Evolutionary conservation across 2,329 filamentous ascomycete genomes (phyloP).

Genomic region (Fusarium redolens): DNA sequence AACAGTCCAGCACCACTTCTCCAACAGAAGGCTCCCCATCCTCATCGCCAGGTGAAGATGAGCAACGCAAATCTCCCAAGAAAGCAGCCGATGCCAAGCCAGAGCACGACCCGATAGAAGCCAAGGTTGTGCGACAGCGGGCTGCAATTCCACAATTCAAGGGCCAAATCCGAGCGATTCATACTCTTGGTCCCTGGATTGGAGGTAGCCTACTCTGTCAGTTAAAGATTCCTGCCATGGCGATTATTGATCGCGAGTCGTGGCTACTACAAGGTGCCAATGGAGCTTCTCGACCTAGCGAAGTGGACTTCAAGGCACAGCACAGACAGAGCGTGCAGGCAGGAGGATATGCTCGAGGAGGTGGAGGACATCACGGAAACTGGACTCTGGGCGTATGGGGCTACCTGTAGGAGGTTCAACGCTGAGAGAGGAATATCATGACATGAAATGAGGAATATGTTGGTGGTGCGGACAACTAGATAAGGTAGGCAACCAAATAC

Average conservation of each 20-base stretch:
- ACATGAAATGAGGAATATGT: constrained; percentile 8
- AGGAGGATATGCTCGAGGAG: constrained; percentile 57
- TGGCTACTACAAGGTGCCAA: constrained; percentile 75
- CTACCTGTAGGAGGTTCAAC: constrained; percentile 51
- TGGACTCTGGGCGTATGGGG: constrained; percentile 76
- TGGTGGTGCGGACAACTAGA: not conserved
- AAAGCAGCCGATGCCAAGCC: constrained; percentile 42
- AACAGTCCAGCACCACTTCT: constrained; percentile 43
- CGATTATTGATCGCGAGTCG: constrained; percentile 76
- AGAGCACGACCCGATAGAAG: constrained; percentile 50
- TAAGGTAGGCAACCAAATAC: constrained; percentile 25
- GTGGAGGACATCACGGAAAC: constrained; percentile 56
- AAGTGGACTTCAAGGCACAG: constrained; percentile 68
- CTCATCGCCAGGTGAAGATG: constrained; percentile 40
- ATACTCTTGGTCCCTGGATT: constrained; percentile 78
- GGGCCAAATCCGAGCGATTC: constrained; percentile 72
- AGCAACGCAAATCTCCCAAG: constrained; percentile 31
- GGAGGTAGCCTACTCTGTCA: constrained; percentile 78
- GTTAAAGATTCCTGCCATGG: constrained; percentile 75
- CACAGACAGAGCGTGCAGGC: constrained; percentile 74
- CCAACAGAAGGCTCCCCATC: constrained; percentile 38
- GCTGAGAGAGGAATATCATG: not conserved
- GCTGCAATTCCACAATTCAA: constrained; percentile 58
- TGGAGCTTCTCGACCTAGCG: constrained; percentile 69
- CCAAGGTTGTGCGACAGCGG: constrained; percentile 51